These are phyloP conservation scores for Rubia tinctorum DNA, from an alignment of 305 asterid species.

Conservation along the genomic window DNA sequence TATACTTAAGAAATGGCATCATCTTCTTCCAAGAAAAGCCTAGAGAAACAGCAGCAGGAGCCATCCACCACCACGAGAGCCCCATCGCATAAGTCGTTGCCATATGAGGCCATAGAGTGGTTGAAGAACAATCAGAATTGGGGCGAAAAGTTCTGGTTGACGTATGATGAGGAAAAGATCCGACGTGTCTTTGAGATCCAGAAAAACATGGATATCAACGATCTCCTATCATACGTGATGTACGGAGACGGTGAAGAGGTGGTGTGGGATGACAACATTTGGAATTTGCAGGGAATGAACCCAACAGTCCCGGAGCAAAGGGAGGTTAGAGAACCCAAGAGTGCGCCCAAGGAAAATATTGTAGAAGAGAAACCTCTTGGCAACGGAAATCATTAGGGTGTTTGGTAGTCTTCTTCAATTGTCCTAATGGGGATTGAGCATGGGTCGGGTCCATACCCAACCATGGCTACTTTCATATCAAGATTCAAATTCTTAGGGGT, in stretches of 20 bases:
- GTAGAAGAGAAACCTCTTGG: not conserved
- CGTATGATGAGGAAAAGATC: not conserved
- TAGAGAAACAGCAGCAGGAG: not conserved
- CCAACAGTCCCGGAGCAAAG: not conserved
- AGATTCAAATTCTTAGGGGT: no score
- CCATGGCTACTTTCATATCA: no score
- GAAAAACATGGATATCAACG: not conserved
- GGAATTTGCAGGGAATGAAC: not conserved
- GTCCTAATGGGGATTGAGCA: no score
- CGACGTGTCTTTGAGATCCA: not conserved
- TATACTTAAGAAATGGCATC: not conserved
- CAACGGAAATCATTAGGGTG: not conserved
- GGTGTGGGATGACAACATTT: conserved; percentile 15
- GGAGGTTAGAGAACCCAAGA: no score
- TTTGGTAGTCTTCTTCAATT: no score
- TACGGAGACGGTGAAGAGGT: conserved; percentile 7
- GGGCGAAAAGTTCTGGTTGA: not conserved
- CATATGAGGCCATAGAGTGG: not conserved
- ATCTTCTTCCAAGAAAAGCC: not conserved
- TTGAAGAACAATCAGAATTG: not conserved
- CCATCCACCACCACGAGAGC: not conserved
- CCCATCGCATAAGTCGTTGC: not conserved
- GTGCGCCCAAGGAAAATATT: not conserved
- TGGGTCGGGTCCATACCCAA: no score
- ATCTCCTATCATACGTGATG: not conserved